These are phyloP conservation scores for Diaporthe ampelina DNA, from an alignment of 2,329 filamentous ascomycete genomes.

Conservation along the genomic window DNA sequence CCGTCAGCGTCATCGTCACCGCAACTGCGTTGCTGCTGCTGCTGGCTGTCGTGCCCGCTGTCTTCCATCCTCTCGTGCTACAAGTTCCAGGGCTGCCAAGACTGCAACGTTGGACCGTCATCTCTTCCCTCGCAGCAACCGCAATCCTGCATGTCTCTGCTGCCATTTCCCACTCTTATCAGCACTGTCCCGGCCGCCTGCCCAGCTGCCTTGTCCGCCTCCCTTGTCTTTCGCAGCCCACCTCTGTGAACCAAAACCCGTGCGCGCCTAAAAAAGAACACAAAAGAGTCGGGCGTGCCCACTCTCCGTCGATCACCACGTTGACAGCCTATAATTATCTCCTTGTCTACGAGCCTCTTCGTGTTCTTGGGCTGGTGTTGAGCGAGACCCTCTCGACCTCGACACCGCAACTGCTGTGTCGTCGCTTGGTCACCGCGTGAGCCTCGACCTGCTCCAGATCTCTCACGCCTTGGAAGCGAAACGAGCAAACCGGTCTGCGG, in stretches of 20 bases:
- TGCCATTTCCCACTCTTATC: slow-evolving; percentile 33
- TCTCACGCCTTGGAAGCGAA: slow-evolving; percentile 4
- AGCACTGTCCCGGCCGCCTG: slow-evolving; percentile 27
- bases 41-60: background rate
- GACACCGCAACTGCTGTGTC: slow-evolving; percentile 3
- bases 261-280: slow-evolving; percentile 30
- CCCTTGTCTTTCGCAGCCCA: slow-evolving; percentile 22
- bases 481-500: background rate
- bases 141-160: slow-evolving; percentile 17
- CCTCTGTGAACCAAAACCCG: slow-evolving; percentile 16
- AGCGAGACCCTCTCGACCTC: background rate
- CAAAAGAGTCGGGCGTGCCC: slow-evolving; percentile 30
- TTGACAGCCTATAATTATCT: slow-evolving; percentile 21
- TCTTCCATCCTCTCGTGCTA: background rate
- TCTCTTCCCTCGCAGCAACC: slow-evolving; percentile 28
- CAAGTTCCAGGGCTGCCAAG: slow-evolving; percentile 37
- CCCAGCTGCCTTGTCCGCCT: slow-evolving; percentile 3
- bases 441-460: slow-evolving; percentile 7
- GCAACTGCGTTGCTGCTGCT: slow-evolving; percentile 8
- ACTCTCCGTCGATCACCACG: slow-evolving; percentile 19
- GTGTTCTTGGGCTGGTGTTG: slow-evolving; percentile 8
- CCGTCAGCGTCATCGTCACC: slow-evolving; percentile 7
- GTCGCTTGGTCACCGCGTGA: slow-evolving; percentile 25
- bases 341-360: background rate
- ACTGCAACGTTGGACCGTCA: slow-evolving; percentile 41